Percentiles rank a stretch among this genome's conserved stretches.
Evolutionary conservation across 768 basidiomycete genomes (phyloP).

Genomic region (Leccinum arenicola): DNA sequence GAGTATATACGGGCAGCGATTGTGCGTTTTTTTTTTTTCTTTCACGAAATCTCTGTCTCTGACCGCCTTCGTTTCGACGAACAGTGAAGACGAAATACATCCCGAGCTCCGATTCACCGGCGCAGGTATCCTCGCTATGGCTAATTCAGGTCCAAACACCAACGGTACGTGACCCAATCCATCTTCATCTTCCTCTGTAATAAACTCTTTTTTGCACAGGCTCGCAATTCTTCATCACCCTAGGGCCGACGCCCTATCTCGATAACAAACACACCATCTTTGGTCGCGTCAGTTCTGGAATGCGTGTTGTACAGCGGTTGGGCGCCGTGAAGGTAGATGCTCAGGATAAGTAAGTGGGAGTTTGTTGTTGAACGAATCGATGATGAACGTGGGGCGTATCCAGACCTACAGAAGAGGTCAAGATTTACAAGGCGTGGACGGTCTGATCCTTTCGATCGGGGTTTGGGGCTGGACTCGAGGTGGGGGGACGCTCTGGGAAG

Average conservation of each 20-base stretch:
- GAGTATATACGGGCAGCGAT: neutral
- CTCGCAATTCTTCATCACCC: conserved; percentile 92
- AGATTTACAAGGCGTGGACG: conserved; percentile 73
- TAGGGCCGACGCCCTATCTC: conserved; percentile 78
- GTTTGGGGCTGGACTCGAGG: no score
- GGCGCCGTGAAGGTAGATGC: conserved; percentile 88
- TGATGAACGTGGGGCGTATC: neutral
- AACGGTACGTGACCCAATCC: conserved; percentile 49
- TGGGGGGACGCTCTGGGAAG: no score
- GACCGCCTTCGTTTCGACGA: neutral
- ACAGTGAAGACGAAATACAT: neutral
- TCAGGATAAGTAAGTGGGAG: conserved; percentile 69
- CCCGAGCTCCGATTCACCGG: neutral
- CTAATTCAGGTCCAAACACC: conserved; percentile 33
- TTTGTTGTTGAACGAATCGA: neutral
- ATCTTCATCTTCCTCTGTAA: accelerated
- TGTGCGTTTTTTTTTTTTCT: neutral
- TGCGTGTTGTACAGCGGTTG: conserved; percentile 88
- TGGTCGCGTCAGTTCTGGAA: conserved; percentile 86
- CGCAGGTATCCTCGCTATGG: neutral
- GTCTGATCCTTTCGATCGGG: conserved; percentile 1
- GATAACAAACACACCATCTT: conserved; percentile 88
- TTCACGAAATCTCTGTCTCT: no score
- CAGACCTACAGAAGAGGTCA: conserved; percentile 75
- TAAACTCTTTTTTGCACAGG: conserved; percentile 52